Evolutionary conservation across 176 grass and related monocot species (phyloP), one percentile per base, ranked within the genome.

Genomic region (Rhynchospora tenuis): DNA sequence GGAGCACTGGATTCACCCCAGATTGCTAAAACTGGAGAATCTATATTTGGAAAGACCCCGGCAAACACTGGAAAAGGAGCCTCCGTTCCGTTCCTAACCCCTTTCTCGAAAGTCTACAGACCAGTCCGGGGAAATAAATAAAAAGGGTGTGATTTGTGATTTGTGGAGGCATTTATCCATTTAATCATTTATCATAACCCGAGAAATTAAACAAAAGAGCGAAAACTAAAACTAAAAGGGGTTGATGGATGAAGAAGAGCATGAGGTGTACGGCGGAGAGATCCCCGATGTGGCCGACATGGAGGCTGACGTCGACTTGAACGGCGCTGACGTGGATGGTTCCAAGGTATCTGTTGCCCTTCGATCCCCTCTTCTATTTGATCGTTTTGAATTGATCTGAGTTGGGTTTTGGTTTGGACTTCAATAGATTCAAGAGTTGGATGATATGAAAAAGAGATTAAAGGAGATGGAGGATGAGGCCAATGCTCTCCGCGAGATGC

Each of bases 391-490:
- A 56, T 77, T 85, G 6, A 50, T 52, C 64, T 76, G 52, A 59
- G 64, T 56, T 73, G 51, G 31, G 16, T 9, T 64, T 43, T 15
- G 27, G 13, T 60, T 77, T 85, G 19, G 15, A 62, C 10, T 24
- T 51, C 7, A 28, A 14, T 15, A 78, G 84, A 46, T 78, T 28
- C 69, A 88, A 38, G 81, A 88, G 20, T 63, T 88, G 33, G 86
- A 88, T 47, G 86, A 88, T 1, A 88, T 88, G 86, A 88, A 88
- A 48, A 88, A 78, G 71, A 68, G 80, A 70, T 58, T 88, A 17
- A 88, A 88, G 70, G 86, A 88, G 80, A 88, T 88, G 80, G 86
- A 88, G 80, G 86, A 88, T 33, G 86, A 88, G 81, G 86, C 86
- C 9, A 83, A 71, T 17, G 86, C 86, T 20, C 80, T 88, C 13